A percentile compares a stretch with the other conserved stretches of the same genome.
Conservation (phyloP, 1,139 yeast genomes). For the Geotrichum restrictum region DNA sequence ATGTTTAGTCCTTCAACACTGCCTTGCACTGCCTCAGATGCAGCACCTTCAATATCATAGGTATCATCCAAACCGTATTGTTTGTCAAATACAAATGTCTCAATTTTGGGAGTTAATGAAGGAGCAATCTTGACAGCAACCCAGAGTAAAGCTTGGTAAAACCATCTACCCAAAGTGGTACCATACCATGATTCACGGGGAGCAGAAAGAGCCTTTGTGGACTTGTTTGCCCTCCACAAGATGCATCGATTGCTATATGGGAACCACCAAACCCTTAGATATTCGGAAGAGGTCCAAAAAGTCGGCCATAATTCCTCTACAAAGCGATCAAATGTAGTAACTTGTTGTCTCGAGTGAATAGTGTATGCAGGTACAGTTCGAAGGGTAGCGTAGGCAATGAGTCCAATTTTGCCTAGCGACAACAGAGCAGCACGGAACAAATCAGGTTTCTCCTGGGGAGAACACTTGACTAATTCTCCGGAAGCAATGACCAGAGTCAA, state of each 20-base stretch:
- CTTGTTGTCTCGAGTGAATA: constrained; percentile 75
- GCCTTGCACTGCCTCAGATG: constrained; percentile 68
- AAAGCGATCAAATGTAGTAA: constrained; percentile 69
- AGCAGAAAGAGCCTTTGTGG: constrained; percentile 57
- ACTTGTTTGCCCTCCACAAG: constrained; percentile 82
- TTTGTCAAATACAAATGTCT: constrained; percentile 74
- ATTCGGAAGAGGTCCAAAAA: constrained; percentile 88
- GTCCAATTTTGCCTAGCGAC: constrained; percentile 87
- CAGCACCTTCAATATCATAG: constrained; percentile 46
- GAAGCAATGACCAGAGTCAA: constrained; percentile 59
- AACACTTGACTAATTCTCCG: constrained; percentile 69
- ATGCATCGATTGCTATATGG: constrained; percentile 85
- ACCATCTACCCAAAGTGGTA: constrained; percentile 65
- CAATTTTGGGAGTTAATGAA: constrained; percentile 75
- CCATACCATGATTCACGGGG: constrained; percentile 86
- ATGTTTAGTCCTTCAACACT: constrained; percentile 79
- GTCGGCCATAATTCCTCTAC: constrained; percentile 52
- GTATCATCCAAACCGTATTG: constrained; percentile 76
- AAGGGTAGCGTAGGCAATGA: constrained; percentile 82
- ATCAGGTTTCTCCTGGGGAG: constrained; percentile 62
- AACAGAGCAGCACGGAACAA: constrained; percentile 79
- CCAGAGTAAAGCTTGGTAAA: constrained; percentile 78
- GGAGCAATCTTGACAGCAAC: constrained; percentile 70
- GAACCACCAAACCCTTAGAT: constrained; percentile 94
- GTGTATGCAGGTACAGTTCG: constrained; percentile 82